Conservation (phyloP, 495 filamentous ascomycete genomes). For the Aspergillus biplanus region DNA sequence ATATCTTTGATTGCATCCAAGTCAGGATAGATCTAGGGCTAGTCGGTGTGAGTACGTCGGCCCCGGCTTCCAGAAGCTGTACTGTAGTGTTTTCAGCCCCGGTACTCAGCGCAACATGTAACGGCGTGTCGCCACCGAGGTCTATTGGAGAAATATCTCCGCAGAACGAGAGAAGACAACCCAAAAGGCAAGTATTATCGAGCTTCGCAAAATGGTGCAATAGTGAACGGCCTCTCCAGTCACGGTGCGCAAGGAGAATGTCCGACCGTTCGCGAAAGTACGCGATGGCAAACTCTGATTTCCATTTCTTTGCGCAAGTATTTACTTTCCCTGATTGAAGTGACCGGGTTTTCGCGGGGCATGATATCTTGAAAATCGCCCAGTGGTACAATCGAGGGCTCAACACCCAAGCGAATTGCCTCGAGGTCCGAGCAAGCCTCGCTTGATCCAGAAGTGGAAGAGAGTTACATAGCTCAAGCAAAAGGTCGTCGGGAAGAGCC, state of each 20-base stretch:
- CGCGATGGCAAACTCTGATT: not conserved
- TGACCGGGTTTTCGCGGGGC: not conserved
- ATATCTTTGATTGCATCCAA: not conserved
- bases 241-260: not conserved
- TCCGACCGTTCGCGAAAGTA: not conserved
- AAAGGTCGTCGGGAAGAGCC: too few species aligned
- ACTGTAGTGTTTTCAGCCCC: not conserved
- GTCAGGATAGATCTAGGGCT: not conserved
- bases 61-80: not conserved
- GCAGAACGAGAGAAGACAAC: not conserved
- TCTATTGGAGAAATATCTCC: not conserved
- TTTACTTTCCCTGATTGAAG: not conserved
- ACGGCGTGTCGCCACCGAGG: not conserved
- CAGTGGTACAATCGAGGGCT: not conserved
- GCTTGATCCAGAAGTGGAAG: not conserved
- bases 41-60: not conserved
- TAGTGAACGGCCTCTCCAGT: not conserved
- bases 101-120: not conserved
- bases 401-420: not conserved
- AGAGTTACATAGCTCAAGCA: not conserved
- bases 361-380: not conserved
- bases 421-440: not conserved
- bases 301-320: not conserved
- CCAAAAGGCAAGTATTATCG: not conserved
- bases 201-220: not conserved